Percentiles rank a stretch among this genome's conserved stretches.
Conservation (phyloP, 2,329 filamentous ascomycete species). For the Verticillium albo-atrum region DNA sequence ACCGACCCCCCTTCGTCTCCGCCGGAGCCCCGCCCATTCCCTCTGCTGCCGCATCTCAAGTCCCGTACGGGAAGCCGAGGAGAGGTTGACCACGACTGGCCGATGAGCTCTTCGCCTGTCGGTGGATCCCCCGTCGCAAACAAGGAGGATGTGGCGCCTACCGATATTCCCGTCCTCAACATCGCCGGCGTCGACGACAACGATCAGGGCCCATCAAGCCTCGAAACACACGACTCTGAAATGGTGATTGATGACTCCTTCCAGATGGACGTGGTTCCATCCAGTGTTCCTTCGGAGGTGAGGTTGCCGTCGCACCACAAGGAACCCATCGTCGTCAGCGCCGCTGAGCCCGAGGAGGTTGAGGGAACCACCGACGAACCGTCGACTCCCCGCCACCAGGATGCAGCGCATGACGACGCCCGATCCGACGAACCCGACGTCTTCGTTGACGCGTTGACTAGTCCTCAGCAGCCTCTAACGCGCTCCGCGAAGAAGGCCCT, state of each 20-base stretch:
- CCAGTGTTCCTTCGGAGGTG: slow-evolving; percentile 15
- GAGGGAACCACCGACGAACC: not conserved
- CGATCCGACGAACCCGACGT: slow-evolving; percentile 37
- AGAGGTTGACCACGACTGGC: slow-evolving; percentile 43
- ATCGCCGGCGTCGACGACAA: slow-evolving; percentile 8
- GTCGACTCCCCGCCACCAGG: slow-evolving; percentile 7
- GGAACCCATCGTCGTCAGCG: not conserved
- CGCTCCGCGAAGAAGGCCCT: not conserved
- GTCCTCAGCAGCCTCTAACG: slow-evolving; percentile 25
- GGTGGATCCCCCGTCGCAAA: slow-evolving; percentile 43
- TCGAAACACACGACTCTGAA: slow-evolving; percentile 3
- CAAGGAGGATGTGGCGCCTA: slow-evolving; percentile 17
- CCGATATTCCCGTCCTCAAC: not conserved
- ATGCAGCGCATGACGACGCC: slow-evolving; percentile 27
- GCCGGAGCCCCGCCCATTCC: slow-evolving; percentile 48
- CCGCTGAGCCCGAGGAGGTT: slow-evolving; percentile 1
- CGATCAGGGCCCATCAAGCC: slow-evolving; percentile 8
- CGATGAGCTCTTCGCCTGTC: slow-evolving; percentile 51
- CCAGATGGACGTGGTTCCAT: slow-evolving; percentile 20
- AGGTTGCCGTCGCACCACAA: not conserved
- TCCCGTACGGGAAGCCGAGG: slow-evolving; percentile 38
- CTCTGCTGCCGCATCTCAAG: slow-evolving; percentile 47
- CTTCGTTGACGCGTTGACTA: slow-evolving; percentile 45
- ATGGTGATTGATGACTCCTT: slow-evolving; percentile 9
- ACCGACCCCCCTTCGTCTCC: slow-evolving; percentile 56